phyloP scores from a whole-genome alignment of 78 protist species.

The slime mould (Dictyostelium discoideum) region DNA sequence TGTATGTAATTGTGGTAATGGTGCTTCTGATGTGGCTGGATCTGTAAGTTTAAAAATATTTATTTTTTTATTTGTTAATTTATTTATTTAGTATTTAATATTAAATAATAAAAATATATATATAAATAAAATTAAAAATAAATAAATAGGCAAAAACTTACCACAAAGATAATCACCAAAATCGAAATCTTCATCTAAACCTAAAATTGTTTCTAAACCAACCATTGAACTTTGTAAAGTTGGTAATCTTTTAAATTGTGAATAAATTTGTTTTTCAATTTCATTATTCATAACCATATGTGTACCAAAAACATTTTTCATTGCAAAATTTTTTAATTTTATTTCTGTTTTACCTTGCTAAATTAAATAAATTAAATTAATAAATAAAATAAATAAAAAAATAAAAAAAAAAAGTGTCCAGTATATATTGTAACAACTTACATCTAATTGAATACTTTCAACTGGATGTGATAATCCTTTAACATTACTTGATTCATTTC shows the following conservation, averaged over 20 bases:
- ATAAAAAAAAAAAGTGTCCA: too few relatives aligned
- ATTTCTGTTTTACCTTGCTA: conserved; percentile 34
- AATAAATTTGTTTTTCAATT: conserved; percentile 64
- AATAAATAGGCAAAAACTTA: not conserved
- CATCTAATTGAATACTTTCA: conserved; percentile 49
- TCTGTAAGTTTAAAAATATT: not conserved
- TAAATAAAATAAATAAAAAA: not conserved
- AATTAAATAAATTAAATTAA: not conserved
- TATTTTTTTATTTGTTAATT: not conserved
- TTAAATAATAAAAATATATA: not conserved
- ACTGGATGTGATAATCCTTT: conserved; percentile 60
- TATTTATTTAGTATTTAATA: not conserved
- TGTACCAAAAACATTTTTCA: conserved; percentile 60
- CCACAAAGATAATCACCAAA: conserved; percentile 59
- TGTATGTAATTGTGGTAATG: conserved; percentile 43
- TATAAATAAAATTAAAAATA: not conserved
- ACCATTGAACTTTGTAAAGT: conserved; percentile 56
- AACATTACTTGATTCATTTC: not conserved
- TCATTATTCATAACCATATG: conserved; percentile 38
- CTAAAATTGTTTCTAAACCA: conserved; percentile 65
- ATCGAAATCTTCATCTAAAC: conserved; percentile 72
- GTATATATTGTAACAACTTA: not conserved
- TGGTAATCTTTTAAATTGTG: conserved; percentile 78
- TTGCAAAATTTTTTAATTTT: conserved; percentile 53
- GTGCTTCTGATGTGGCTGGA: conserved; percentile 55